A percentile compares a stretch with the other conserved stretches of the same genome.
Evolutionary conservation across 495 filamentous ascomycete species (phyloP).

Genomic region (Astrocystis sublimbata): DNA sequence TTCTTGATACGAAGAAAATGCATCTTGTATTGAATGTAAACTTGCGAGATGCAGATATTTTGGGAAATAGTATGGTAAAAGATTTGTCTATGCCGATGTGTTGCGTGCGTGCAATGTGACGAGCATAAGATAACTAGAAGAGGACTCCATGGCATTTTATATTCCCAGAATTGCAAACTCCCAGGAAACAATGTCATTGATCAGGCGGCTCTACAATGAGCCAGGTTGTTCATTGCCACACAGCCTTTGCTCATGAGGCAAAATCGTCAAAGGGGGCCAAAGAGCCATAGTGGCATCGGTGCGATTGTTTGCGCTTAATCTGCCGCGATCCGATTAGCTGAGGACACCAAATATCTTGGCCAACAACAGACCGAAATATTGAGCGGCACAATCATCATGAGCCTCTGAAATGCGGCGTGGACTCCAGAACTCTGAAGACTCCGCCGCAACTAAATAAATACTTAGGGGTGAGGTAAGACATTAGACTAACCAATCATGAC

Average conservation of each 20-base stretch:
- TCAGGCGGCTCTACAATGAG: too few species aligned
- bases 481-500: not conserved
- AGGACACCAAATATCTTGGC: not conserved
- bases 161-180: not conserved
- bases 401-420: not conserved
- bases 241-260: too few species aligned
- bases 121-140: not conserved
- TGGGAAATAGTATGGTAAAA: not conserved
- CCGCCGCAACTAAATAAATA: conserved; percentile 21
- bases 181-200: not conserved
- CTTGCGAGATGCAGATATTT: too few species aligned
- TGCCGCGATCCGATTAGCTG: too few species aligned
- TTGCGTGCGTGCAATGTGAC: not conserved
- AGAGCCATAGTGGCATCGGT: too few species aligned
- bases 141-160: not conserved
- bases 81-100: not conserved
- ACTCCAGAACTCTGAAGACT: conserved; percentile 8
- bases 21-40: conserved; percentile 23
- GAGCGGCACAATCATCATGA: not conserved
- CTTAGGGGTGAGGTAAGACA: conserved; percentile 15
- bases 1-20: conserved; percentile 36
- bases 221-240: too few species aligned
- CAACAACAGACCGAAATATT: not conserved
- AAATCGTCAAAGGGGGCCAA: too few species aligned
- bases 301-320: too few species aligned